Percentiles rank a stretch among this genome's conserved stretches.
Conservation (phyloP, 108 stramenopile genomes). For the Cyclotella baltica region DNA sequence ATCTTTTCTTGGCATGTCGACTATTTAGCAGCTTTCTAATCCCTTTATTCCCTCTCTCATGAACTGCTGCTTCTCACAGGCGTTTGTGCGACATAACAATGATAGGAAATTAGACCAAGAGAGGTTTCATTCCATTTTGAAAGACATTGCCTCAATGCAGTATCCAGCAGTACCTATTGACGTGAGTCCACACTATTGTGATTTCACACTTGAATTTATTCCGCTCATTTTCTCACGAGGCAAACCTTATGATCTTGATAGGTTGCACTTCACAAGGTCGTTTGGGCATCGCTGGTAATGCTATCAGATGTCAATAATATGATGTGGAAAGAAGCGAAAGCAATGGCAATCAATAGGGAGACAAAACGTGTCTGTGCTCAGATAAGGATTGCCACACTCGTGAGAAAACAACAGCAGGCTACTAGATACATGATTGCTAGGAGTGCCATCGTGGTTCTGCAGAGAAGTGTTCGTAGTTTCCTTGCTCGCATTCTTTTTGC, state of each 20-base stretch:
- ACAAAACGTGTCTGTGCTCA: conserved; percentile 54
- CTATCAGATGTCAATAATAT: conserved; percentile 57
- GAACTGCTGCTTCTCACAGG: too few relatives aligned
- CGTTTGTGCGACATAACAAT: conserved; percentile 41
- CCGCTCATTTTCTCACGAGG: background rate
- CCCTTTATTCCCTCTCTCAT: too few relatives aligned
- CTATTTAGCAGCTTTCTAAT: too few relatives aligned
- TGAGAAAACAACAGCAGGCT: conserved; percentile 30
- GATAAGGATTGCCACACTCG: conserved; percentile 43
- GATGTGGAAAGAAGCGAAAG: conserved; percentile 63
- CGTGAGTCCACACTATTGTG: conserved; percentile 12
- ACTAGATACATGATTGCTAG: conserved; percentile 28
- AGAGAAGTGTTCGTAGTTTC: conserved; percentile 32
- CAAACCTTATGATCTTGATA: background rate
- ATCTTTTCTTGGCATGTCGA: too few relatives aligned
- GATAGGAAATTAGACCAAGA: conserved; percentile 48
- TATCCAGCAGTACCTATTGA: conserved; percentile 36
- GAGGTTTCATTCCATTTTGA: conserved; percentile 41
- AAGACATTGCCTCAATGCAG: conserved; percentile 53
- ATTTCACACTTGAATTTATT: background rate
- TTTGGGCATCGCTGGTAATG: conserved; percentile 57
- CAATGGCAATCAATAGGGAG: conserved; percentile 57
- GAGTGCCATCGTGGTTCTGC: conserved; percentile 24
- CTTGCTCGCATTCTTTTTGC: conserved; percentile 30
- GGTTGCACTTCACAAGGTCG: conserved; percentile 38